These are phyloP conservation scores for Dillenia turbinata DNA, from an alignment of 164 flowering plant species.

Conservation along the genomic window DNA sequence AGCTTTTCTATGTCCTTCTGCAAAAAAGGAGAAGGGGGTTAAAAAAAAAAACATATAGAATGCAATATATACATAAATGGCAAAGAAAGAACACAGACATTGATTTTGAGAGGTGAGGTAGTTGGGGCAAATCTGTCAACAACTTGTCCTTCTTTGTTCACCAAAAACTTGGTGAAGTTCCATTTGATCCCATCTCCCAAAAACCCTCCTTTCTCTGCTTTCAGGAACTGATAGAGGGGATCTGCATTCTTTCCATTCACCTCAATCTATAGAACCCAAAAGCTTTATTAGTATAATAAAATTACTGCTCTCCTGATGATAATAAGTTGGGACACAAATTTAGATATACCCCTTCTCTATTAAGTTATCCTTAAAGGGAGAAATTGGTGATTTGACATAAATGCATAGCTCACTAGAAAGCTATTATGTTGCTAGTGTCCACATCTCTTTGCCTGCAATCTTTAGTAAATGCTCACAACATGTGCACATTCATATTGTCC, in stretches of 20 bases:
- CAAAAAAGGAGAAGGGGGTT: conserved; percentile 9
- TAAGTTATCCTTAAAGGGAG: no score
- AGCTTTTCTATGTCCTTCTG: conserved; percentile 69
- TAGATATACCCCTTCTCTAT: no score
- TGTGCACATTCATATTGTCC: no score
- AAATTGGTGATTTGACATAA: no score
- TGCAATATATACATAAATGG: background rate
- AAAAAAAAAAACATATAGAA: background rate
- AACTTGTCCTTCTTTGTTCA: conserved; percentile 78
- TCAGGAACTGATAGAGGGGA: conserved; percentile 73
- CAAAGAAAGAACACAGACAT: conserved; percentile 36
- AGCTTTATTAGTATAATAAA: background rate
- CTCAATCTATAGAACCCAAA: conserved; percentile 42
- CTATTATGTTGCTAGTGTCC: no score
- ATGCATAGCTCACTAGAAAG: no score
- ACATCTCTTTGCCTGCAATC: no score
- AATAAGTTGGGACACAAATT: no score
- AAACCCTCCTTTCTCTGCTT: conserved; percentile 68
- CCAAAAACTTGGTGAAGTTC: conserved; percentile 94
- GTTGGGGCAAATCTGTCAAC: conserved; percentile 74
- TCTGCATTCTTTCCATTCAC: conserved; percentile 84
- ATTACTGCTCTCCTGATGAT: no score
- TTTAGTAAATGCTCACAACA: no score
- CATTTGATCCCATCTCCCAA: conserved; percentile 78
- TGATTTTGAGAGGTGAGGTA: conserved; percentile 74